A percentile compares a stretch with the other conserved stretches of the same genome.
These are phyloP conservation scores for Hanseniaspora thailandica DNA, from an alignment of 805 yeast species.

Conservation along the genomic window DNA sequence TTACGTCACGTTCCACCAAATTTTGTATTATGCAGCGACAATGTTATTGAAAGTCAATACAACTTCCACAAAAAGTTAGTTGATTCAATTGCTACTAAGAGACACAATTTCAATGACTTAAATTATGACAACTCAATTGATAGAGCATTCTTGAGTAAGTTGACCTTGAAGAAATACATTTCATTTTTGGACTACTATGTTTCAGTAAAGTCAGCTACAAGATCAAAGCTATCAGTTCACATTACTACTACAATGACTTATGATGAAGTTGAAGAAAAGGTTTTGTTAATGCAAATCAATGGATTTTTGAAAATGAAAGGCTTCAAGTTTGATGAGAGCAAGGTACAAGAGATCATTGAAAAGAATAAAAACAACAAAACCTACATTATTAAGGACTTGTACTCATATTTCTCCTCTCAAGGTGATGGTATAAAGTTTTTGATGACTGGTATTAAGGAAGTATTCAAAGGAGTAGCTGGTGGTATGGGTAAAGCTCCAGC, in stretches of 20 bases:
- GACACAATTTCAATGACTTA: constrained; percentile 33
- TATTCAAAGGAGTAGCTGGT: constrained; percentile 21
- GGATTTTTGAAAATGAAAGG: constrained; percentile 39
- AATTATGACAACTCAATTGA: constrained; percentile 30
- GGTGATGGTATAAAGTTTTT: constrained; percentile 34
- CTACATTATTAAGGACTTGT: constrained; percentile 31
- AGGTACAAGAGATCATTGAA: constrained; percentile 31
- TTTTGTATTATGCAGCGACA: constrained; percentile 15
- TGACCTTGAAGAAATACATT: constrained; percentile 30
- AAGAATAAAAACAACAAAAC: constrained; percentile 32
- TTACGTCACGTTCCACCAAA: constrained; percentile 10
- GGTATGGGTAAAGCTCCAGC: neutral
- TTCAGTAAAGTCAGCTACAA: constrained; percentile 28
- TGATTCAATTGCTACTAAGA: constrained; percentile 39
- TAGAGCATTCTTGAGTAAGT: constrained; percentile 21
- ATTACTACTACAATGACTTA: constrained; percentile 30
- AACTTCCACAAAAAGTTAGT: constrained; percentile 37
- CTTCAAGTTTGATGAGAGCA: constrained; percentile 34
- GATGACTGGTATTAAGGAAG: constrained; percentile 28
- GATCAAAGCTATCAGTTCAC: constrained; percentile 36
- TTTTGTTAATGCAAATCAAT: constrained; percentile 33
- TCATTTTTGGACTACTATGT: constrained; percentile 30
- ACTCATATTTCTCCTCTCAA: constrained; percentile 33
- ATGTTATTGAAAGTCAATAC: constrained; percentile 21
- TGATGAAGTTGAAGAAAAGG: constrained; percentile 30